These are phyloP conservation scores for Platanus orientalis DNA, from an alignment of 164 flowering plant species.

Conservation along the genomic window DNA sequence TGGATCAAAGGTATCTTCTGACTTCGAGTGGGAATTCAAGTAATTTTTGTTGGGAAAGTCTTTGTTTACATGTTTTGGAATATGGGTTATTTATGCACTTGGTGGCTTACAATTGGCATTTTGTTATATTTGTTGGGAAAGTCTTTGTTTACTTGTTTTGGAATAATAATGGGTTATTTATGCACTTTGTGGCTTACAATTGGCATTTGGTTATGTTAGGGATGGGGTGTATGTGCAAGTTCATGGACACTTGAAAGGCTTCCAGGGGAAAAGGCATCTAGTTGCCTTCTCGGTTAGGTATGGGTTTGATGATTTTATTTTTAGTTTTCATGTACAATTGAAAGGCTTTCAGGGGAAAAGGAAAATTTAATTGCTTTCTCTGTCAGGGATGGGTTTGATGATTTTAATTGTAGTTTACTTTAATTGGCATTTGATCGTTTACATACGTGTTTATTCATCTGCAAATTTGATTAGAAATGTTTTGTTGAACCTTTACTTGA, in stretches of 20 bases:
- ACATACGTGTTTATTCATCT: not conserved
- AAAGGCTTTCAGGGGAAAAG: slow-evolving; percentile 73
- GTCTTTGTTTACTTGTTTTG: not conserved
- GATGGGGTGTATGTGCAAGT: slow-evolving; percentile 79
- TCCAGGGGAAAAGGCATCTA: slow-evolving; percentile 66
- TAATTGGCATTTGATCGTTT: not conserved
- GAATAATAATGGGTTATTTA: not conserved
- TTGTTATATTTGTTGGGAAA: too few relatives aligned
- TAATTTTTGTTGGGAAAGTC: too few relatives aligned
- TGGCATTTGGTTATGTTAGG: slow-evolving; percentile 23
- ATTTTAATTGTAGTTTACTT: not conserved
- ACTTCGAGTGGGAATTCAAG: too few relatives aligned
- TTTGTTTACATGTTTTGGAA: not conserved
- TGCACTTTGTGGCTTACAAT: not conserved
- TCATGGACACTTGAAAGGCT: slow-evolving; percentile 70
- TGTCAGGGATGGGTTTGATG: slow-evolving; percentile 44
- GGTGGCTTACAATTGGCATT: not conserved
- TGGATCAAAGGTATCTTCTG: too few relatives aligned
- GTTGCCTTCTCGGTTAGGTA: slow-evolving; percentile 72
- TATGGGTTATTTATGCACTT: not conserved
- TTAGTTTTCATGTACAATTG: slow-evolving; percentile 45
- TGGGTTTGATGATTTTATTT: not conserved
- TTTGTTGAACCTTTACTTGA: too few relatives aligned
- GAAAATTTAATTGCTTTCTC: slow-evolving; percentile 52
- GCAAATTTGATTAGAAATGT: not conserved